Evolutionary conservation across 805 yeast genomes (phyloP), one percentile per base, ranked within the genome.

Genomic region (Candida tallmaniae): DNA sequence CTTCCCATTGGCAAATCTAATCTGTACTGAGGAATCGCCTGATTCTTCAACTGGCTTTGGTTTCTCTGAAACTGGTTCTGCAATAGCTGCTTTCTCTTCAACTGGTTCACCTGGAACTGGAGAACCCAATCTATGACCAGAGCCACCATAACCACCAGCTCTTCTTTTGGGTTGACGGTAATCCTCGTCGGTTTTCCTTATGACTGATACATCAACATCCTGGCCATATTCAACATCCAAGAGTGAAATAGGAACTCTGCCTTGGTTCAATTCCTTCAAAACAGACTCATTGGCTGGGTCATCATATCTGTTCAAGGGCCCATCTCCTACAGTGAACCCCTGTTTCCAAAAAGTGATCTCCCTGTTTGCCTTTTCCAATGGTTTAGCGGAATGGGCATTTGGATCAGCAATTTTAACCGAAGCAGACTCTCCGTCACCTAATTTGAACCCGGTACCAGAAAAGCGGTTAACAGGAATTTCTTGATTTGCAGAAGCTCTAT

Each of bases 301-400:
- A 51, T 90, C 96, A 56, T 88, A 93, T 39, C 93, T 70, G 56
- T 74, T 81, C 36, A 93, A 70, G 16, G 76, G 76, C 2, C 97
- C 97, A 31, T 89, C 96, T 21, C 93, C 97, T 17, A 93, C 88
- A 42, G 87, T 86, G 61, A 93, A 93, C 2, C 98, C 98, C 51
- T 93, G 90, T 47, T 79, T 82, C 98, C 98, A 93, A 56, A 93
- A 90, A 0, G 95, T 86, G 42, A 93, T 82, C 27, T 83, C 83
- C 51, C 97, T 74, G 12, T 73, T 70, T 4, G 82, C 96, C 39
- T 76, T 79, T 25, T 43, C 37, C 5, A 67, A 67, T 29, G 47
- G 47, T 29, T 45, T 44, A 4, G 52, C 49, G 14, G 35, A 16
- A 23, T 27, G 42, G 5, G 50, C 43, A 12, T 36, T 40, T 2